phyloP scores from a whole-genome alignment of 1,284 basidiomycete genomes.

The Omphalotus olearius region DNA sequence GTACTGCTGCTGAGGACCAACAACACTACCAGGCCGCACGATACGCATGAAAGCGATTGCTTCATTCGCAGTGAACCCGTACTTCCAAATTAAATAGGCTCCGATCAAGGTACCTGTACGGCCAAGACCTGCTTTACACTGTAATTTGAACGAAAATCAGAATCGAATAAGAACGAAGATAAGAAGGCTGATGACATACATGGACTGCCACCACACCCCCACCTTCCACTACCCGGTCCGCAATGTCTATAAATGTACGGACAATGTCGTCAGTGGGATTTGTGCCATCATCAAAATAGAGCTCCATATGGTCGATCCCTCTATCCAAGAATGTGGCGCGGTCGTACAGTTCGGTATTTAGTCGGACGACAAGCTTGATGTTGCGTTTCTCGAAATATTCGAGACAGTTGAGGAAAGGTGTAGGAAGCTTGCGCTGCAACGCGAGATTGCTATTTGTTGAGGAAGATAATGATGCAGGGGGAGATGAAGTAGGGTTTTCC shows the following conservation, averaged over 20 bases:
- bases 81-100: conserved; percentile 98
- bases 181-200: conserved; percentile 43
- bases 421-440: conserved; percentile 70
- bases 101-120: conserved; percentile 94
- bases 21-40: conserved; percentile 92
- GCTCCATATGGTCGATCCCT: conserved; percentile 87
- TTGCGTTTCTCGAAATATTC: conserved; percentile 87
- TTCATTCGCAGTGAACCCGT: conserved; percentile 97
- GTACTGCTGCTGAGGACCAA: conserved; percentile 92
- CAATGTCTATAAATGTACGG: conserved; percentile 82
- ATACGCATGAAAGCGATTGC: conserved; percentile 99
- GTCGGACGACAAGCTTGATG: conserved; percentile 88
- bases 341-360: conserved; percentile 96
- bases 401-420: conserved; percentile 83
- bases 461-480: conserved; percentile 26
- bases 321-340: conserved; percentile 77
- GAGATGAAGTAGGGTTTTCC: conserved; percentile 26
- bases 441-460: conserved; percentile 45
- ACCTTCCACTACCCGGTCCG: conserved; percentile 74
- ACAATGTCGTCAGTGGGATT: conserved; percentile 96
- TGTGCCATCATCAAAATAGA: conserved; percentile 99
- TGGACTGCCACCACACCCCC: conserved; percentile 86
- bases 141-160: conserved; percentile 3
- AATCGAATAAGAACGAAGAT: conserved; percentile 19
- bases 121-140: conserved; percentile 94